Conservation (phyloP, 306 rosid genomes). For the Betula pendula region DNA sequence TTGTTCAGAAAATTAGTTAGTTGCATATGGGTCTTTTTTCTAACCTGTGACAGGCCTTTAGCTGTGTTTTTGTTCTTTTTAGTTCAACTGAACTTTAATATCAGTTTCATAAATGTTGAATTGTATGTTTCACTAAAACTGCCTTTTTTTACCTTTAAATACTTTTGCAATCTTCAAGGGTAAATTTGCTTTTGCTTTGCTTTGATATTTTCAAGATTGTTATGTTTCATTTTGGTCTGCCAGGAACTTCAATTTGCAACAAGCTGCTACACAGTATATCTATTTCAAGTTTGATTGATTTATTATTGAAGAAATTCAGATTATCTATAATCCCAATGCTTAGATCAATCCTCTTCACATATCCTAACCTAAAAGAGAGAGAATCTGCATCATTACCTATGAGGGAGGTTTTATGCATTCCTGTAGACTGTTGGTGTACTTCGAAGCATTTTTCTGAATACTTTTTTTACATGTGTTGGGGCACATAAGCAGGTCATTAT, state of each 20-base stretch:
- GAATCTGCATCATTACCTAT: no score
- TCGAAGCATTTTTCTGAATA: background rate
- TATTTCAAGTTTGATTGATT: background rate
- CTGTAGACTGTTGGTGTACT: background rate
- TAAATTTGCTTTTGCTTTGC: background rate
- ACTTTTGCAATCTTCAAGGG: background rate
- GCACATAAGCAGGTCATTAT: background rate
- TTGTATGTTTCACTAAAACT: background rate
- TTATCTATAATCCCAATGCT: background rate
- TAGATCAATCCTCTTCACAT: background rate
- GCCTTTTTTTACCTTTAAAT: background rate
- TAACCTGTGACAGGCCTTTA: background rate
- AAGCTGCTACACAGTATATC: background rate
- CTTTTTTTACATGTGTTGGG: background rate
- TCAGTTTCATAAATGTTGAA: background rate
- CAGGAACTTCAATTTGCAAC: background rate
- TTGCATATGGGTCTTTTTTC: background rate
- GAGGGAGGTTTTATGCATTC: background rate
- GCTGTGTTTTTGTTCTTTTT: background rate
- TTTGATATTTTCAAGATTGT: background rate
- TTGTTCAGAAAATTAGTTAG: background rate
- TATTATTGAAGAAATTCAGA: background rate
- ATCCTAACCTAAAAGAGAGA: background rate
- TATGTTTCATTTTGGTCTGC: background rate
- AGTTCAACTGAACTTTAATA: background rate